Base-by-base conservation (phyloP, 345 rosid species). In the Citrus unshiu region DNA sequence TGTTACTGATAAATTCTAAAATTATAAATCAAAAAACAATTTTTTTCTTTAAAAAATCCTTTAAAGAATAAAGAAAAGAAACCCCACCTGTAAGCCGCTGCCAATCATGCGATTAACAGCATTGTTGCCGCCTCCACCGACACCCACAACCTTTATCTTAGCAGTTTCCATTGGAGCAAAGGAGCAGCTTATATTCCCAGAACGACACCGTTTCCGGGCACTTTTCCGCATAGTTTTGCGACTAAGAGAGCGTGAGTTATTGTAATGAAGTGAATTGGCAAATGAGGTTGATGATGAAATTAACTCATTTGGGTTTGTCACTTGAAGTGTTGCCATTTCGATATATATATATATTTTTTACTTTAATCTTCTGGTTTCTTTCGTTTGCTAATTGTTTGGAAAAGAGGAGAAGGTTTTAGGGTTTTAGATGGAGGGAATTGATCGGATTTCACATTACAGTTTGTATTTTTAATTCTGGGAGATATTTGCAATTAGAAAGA, bases 71-170 rank as follows among this genome's bases (percentile, higher is more conserved):
- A 32, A 59, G 19, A 71, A 7, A 51, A 56, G 57, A 57, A 79
- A 66, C 43, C 77, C 35, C 60, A 96, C 99, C 89, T 92, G 98
- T 77, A 96, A 87, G 62, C 98, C 97, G 77, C 95, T 93, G 30
- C 95, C 93, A 88, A 93, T 92, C 99, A 96, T 96, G 57, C 98
- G 97, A 85, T 96, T 93, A 74, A 96, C 93, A 77, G 99, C 98
- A 90, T 96, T 96, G 92, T 93, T 96, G 83, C 99, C 99, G 32
- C 99, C 98, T 10, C 99, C 99, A 51, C 98, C 99, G 40, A 93
- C 96, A 49, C 99, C 99, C 35, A 95, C 87, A 4, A 95, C 99
- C 86, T 93, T 95, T 64, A 95, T 95, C 87, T 86, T 95, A 43
- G 99, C 99, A 56, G 96, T 85, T 56, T 96, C 99, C 90, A 86